These are phyloP conservation scores for Puya raimondii DNA, from an alignment of 176 grass and related monocot species.

Conservation along the genomic window DNA sequence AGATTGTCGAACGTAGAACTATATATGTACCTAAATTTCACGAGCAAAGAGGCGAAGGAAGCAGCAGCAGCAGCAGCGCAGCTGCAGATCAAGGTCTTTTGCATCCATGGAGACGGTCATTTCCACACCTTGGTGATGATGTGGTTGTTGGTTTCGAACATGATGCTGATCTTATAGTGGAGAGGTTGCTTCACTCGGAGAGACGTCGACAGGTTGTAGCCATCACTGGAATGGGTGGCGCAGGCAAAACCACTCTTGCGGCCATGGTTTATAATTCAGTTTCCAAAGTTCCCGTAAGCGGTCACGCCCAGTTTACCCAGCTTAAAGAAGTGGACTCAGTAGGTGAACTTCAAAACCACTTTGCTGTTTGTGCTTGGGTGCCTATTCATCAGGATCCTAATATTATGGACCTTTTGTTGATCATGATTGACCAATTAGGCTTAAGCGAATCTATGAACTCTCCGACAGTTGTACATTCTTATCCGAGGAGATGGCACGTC, in stretches of 20 bases:
- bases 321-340: not conserved
- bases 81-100: not conserved
- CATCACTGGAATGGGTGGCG: slow-evolving; percentile 2
- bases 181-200: not conserved
- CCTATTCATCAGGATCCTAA: not conserved
- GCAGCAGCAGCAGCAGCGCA: not conserved
- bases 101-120: not conserved
- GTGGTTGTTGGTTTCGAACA: not conserved
- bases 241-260: not conserved
- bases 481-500: not conserved
- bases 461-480: not conserved
- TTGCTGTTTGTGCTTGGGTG: not conserved
- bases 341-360: not conserved
- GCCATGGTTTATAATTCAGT: not conserved
- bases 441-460: not conserved
- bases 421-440: not conserved
- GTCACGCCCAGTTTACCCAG: not conserved
- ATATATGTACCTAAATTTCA: not conserved
- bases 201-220: not conserved
- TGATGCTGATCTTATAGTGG: not conserved
- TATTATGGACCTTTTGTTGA: not conserved
- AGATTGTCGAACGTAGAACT: not conserved
- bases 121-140: not conserved
- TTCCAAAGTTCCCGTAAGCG: not conserved
- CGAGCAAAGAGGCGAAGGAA: not conserved